Conservation (phyloP, 176 grass and related monocot genomes). For the Eragrostis curvula region DNA sequence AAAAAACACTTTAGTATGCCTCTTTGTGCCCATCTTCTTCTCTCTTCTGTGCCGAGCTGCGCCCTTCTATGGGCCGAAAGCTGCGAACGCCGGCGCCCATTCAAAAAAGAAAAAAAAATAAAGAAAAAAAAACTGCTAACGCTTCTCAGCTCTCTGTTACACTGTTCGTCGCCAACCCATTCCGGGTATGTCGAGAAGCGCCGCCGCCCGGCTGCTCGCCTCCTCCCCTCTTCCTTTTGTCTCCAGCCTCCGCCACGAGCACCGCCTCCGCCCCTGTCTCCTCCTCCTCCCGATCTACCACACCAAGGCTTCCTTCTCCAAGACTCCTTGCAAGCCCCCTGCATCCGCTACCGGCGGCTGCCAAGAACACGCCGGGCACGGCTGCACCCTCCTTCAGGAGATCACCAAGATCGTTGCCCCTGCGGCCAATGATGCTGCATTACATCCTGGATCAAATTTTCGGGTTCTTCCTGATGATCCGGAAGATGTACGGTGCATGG, state of each 20-base stretch:
- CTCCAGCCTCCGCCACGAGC: not conserved
- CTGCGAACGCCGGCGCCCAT: no score
- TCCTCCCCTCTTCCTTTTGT: not conserved
- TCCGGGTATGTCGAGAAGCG: constrained; percentile 32
- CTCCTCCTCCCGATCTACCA: constrained; percentile 1
- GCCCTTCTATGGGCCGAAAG: no score
- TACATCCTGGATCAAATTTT: not conserved
- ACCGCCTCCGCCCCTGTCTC: not conserved
- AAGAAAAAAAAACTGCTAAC: no score
- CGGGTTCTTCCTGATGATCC: not conserved
- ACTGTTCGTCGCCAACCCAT: not conserved
- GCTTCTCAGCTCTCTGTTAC: no score
- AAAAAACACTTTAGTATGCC: no score
- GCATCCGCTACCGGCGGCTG: not conserved
- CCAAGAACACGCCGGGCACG: not conserved
- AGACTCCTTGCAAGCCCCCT: not conserved
- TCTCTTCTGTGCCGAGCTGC: no score
- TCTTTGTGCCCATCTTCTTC: no score
- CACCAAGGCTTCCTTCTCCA: constrained; percentile 23
- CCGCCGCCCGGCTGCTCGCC: not conserved
- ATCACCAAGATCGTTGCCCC: constrained; percentile 28
- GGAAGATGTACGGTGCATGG: not conserved
- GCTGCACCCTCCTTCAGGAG: constrained; percentile 40
- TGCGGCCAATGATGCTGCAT: not conserved
- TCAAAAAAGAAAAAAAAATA: no score